Percentiles rank a stretch among this genome's conserved stretches.
These are phyloP conservation scores for Tolypocladium tundrense DNA, from an alignment of 2,329 filamentous ascomycete genomes.

Conservation along the genomic window DNA sequence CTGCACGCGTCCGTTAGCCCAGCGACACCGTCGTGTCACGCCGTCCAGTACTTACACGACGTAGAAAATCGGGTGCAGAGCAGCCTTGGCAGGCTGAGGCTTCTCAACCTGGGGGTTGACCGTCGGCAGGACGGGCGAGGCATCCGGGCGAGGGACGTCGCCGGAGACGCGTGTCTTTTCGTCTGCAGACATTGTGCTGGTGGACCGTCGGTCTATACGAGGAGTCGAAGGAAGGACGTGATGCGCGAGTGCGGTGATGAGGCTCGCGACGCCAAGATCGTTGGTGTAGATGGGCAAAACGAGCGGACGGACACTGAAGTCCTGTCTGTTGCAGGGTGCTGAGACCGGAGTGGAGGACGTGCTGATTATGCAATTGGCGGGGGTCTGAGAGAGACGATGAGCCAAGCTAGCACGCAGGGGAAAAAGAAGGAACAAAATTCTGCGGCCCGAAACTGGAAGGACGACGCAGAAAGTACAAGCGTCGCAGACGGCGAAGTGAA, in stretches of 20 bases:
- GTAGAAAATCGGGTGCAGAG: constrained; percentile 76
- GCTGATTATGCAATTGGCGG: constrained; percentile 26
- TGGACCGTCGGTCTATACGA: background rate
- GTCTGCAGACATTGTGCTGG: constrained; percentile 19
- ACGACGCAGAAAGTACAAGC: constrained; percentile 7
- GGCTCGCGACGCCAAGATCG: constrained; percentile 18
- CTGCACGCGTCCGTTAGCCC: constrained; percentile 33
- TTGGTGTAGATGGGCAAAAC: constrained; percentile 22
- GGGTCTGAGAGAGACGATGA: constrained; percentile 9
- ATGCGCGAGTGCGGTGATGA: constrained; percentile 8
- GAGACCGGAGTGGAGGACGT: constrained; percentile 7
- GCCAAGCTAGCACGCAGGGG: constrained; percentile 5
- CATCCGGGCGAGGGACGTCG: constrained; percentile 55
- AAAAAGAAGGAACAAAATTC: constrained; percentile 14
- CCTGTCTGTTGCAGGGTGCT: constrained; percentile 8
- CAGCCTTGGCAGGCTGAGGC: constrained; percentile 50
- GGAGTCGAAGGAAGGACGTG: background rate
- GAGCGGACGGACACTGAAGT: constrained; percentile 27
- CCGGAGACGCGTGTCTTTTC: constrained; percentile 80
- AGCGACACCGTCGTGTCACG: background rate
- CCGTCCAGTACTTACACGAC: constrained; percentile 46
- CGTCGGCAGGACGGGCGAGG: constrained; percentile 61
- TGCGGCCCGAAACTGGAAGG: constrained; percentile 2
- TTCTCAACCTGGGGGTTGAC: constrained; percentile 70
- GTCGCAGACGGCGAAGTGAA: constrained; percentile 2